Conservation (phyloP, 306 rosid species). For the Carpinus fangiana region DNA sequence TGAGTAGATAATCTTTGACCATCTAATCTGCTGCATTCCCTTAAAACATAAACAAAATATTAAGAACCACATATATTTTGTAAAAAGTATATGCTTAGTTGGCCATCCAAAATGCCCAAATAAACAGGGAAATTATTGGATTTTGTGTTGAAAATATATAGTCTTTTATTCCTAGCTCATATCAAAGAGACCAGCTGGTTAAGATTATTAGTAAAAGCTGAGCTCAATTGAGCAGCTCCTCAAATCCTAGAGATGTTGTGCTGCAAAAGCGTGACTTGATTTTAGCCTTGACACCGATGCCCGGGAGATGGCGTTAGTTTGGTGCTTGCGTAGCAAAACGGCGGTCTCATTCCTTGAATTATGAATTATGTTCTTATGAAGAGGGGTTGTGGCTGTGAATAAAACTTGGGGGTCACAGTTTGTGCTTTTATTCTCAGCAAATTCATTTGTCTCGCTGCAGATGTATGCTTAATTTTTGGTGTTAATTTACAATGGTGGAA, state of each 20-base stretch:
- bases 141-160: background rate
- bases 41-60: background rate
- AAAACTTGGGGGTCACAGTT: too few relatives aligned
- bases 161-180: background rate
- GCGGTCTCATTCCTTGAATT: too few relatives aligned
- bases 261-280: background rate
- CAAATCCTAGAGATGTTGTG: slow-evolving; percentile 41
- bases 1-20: background rate
- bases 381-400: too few relatives aligned
- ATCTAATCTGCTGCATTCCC: background rate
- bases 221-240: slow-evolving; percentile 47
- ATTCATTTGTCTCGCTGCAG: too few relatives aligned
- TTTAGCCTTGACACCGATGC: background rate
- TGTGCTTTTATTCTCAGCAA: too few relatives aligned
- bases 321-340: too few relatives aligned
- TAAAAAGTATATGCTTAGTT: background rate
- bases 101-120: background rate
- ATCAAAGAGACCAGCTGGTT: background rate
- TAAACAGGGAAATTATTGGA: background rate
- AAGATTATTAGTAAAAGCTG: background rate
- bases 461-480: too few relatives aligned
- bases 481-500: too few relatives aligned
- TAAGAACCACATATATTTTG: background rate
- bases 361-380: too few relatives aligned
- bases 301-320: too few relatives aligned